A percentile compares a stretch with the other conserved stretches of the same genome.
Evolutionary conservation across 805 yeast species (phyloP).

Genomic region (Lipomyces kockii): DNA sequence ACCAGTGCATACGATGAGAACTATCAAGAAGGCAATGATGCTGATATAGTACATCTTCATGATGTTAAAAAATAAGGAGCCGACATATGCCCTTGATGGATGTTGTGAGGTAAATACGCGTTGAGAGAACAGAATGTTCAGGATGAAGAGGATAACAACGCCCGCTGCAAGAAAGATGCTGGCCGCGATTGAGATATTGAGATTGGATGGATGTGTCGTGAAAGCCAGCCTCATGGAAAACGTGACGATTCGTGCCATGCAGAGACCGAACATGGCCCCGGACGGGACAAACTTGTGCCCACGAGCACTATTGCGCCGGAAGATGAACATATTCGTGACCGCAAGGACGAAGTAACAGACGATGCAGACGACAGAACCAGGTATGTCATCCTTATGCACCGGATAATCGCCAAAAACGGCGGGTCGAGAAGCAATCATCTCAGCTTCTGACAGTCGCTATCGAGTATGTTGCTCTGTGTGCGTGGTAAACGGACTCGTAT

Average conservation of each 20-base stretch:
- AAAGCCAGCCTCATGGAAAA: neutral
- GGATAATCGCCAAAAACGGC: slow-evolving; percentile 3
- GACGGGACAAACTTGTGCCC: slow-evolving; percentile 5
- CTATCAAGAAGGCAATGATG: neutral
- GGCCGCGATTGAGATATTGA: neutral
- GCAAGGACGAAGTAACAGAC: neutral
- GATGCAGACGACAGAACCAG: neutral
- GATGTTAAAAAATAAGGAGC: neutral
- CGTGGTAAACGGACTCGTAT: neutral
- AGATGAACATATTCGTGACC: neutral
- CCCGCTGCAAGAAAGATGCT: neutral
- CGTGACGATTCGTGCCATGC: slow-evolving; percentile 3
- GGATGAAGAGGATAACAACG: neutral
- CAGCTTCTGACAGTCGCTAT: neutral
- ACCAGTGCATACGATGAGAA: neutral
- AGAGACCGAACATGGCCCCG: slow-evolving; percentile 7
- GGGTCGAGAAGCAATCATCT: neutral
- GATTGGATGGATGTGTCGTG: neutral
- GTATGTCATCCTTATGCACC: neutral
- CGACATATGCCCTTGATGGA: slow-evolving; percentile 1
- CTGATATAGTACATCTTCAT: neutral
- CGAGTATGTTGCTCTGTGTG: neutral
- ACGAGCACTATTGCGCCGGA: neutral
- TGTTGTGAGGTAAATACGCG: neutral
- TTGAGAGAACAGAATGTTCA: slow-evolving; percentile 1